These are phyloP conservation scores for Lichtheimia ramosa DNA, from an alignment of 371 early-diverging fungal species.

Conservation along the genomic window DNA sequence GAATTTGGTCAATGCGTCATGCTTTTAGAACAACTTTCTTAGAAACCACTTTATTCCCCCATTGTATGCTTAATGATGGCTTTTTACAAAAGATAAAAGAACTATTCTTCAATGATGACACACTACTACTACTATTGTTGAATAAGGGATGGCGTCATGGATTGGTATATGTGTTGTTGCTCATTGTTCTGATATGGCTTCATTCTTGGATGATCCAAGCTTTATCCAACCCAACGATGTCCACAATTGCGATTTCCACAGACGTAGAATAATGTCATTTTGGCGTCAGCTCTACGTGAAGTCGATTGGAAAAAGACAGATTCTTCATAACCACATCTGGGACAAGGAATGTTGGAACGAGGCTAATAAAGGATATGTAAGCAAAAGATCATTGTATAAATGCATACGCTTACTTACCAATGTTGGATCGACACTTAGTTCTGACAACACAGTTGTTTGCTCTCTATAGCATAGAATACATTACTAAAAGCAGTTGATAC, in stretches of 20 bases:
- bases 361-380: slow-evolving; percentile 42
- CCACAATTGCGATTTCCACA: slow-evolving; percentile 79
- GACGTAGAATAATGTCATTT: slow-evolving; percentile 92
- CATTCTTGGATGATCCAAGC: no score
- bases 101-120: no score
- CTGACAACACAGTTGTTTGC: slow-evolving; percentile 74
- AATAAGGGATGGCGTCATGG: no score
- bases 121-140: no score
- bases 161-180: no score
- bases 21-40: no score
- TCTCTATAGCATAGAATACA: slow-evolving; percentile 49
- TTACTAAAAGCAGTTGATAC: background rate
- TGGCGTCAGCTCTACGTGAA: slow-evolving; percentile 81
- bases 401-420: slow-evolving; percentile 36
- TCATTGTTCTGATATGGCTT: no score
- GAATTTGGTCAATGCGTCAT: no score
- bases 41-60: no score
- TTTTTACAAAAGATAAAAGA: no score
- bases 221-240: slow-evolving; percentile 69
- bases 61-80: no score
- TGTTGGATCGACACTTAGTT: slow-evolving; percentile 84
- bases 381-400: slow-evolving; percentile 4
- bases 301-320: slow-evolving; percentile 93
- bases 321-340: slow-evolving; percentile 71
- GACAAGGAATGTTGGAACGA: slow-evolving; percentile 69